A percentile compares a stretch with the other conserved stretches of the same genome.
phyloP scores from a whole-genome alignment of 352 stramenopile genomes.

The Phytophthora foliorum region DNA sequence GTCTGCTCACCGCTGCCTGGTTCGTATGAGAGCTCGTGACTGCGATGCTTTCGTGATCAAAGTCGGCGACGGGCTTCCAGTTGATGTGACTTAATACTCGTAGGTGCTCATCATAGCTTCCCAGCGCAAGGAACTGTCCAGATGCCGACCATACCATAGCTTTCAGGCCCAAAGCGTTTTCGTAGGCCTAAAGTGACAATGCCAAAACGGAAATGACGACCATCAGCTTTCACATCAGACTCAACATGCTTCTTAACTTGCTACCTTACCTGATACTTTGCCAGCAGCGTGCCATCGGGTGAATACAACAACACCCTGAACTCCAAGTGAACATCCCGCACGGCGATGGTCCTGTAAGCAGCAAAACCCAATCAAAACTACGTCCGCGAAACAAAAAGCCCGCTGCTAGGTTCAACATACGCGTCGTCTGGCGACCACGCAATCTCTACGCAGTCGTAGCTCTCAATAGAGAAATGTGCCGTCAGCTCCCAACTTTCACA shows the following conservation, averaged over 20 bases:
- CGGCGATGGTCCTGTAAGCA: conserved; percentile 55
- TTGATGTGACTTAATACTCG: conserved; percentile 82
- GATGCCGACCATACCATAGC: conserved; percentile 81
- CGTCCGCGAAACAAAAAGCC: not conserved
- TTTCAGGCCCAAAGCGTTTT: conserved; percentile 81
- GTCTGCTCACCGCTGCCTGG: conserved; percentile 48
- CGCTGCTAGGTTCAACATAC: conserved; percentile 40
- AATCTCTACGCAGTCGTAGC: conserved; percentile 85
- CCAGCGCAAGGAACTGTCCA: conserved; percentile 81
- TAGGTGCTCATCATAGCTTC: conserved; percentile 83
- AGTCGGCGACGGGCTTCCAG: conserved; percentile 78
- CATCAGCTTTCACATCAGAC: not conserved
- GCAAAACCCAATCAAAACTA: not conserved
- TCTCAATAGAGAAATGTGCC: conserved; percentile 75
- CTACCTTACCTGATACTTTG: conserved; percentile 74
- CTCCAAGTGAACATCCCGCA: conserved; percentile 79
- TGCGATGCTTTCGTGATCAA: conserved; percentile 73
- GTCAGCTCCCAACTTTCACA: conserved; percentile 81
- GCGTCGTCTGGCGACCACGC: conserved; percentile 74
- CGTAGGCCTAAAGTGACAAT: conserved; percentile 62
- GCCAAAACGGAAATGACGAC: not conserved
- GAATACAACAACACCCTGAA: conserved; percentile 82
- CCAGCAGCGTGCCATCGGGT: conserved; percentile 63
- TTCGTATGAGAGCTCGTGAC: conserved; percentile 57
- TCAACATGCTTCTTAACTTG: not conserved